These are phyloP conservation scores for Termitomyces titanicus DNA, from an alignment of 768 basidiomycete species.

Conservation along the genomic window DNA sequence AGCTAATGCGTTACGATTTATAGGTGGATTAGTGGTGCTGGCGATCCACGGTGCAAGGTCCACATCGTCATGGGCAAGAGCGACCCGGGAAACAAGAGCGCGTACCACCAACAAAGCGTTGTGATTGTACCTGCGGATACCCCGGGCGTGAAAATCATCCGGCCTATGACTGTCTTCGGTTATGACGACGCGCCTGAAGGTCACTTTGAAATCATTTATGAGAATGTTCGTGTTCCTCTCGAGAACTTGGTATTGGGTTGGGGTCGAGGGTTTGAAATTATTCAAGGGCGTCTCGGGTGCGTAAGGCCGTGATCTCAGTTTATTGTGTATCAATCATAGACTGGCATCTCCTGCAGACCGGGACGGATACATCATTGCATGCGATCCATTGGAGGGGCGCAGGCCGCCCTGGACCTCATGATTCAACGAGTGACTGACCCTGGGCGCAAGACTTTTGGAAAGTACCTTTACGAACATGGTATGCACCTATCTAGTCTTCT, in stretches of 20 bases:
- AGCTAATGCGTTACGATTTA: background rate
- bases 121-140: conserved; percentile 90
- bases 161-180: conserved; percentile 93
- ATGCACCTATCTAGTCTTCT: conserved; percentile 12
- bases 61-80: conserved; percentile 97
- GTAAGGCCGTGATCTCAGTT: conserved; percentile 12
- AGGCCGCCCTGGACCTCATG: conserved; percentile 81
- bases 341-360: conserved; percentile 45
- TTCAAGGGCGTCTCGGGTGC: conserved; percentile 93
- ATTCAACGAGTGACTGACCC: conserved; percentile 93
- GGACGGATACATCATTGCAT: conserved; percentile 98
- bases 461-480: conserved; percentile 90
- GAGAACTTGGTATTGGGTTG: conserved; percentile 85
- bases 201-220: conserved; percentile 93
- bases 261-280: conserved; percentile 96
- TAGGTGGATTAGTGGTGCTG: conserved; percentile 98
- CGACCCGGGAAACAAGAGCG: conserved; percentile 75
- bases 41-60: conserved; percentile 83
- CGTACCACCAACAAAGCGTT: conserved; percentile 86
- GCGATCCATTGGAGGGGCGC: conserved; percentile 91
- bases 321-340: background rate
- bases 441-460: conserved; percentile 88
- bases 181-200: conserved; percentile 97
- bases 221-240: conserved; percentile 88
- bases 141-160: conserved; percentile 82